Evolutionary conservation across 257 asterid species (phyloP).

Genomic region (Nicotiana undulata): DNA sequence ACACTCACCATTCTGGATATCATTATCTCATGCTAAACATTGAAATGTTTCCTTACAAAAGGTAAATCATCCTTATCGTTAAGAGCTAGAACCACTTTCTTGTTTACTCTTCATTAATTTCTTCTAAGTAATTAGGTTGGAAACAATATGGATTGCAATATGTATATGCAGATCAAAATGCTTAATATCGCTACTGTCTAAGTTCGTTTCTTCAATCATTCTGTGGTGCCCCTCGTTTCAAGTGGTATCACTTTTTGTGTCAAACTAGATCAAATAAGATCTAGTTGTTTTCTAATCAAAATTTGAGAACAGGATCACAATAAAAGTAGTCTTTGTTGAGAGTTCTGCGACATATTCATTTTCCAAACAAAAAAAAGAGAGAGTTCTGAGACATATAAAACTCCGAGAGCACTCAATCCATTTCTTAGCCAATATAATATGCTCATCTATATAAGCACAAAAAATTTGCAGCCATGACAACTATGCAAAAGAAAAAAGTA

Average conservation of each 20-base stretch:
- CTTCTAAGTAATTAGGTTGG: neutral
- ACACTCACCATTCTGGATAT: neutral
- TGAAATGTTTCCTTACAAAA: neutral
- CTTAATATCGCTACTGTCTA: neutral
- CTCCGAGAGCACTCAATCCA: neutral
- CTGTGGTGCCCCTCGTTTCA: neutral
- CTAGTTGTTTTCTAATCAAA: neutral
- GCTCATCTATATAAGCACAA: neutral
- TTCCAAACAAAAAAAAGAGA: no score
- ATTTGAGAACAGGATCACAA: neutral
- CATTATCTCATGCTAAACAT: neutral
- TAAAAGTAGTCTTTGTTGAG: neutral
- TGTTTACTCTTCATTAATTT: neutral
- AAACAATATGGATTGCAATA: neutral
- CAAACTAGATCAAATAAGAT: neutral
- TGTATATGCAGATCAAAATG: neutral
- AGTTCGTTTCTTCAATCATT: neutral
- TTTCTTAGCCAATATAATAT: neutral
- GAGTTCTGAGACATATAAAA: neutral
- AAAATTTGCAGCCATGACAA: neutral
- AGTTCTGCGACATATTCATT: neutral
- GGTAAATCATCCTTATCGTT: neutral
- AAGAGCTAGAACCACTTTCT: neutral
- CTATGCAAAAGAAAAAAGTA: neutral
- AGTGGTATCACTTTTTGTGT: neutral